Percentiles rank a stretch among this genome's conserved stretches.
phyloP scores from a whole-genome alignment of 2,329 filamentous ascomycete species.

The Claviceps humidiphila region DNA sequence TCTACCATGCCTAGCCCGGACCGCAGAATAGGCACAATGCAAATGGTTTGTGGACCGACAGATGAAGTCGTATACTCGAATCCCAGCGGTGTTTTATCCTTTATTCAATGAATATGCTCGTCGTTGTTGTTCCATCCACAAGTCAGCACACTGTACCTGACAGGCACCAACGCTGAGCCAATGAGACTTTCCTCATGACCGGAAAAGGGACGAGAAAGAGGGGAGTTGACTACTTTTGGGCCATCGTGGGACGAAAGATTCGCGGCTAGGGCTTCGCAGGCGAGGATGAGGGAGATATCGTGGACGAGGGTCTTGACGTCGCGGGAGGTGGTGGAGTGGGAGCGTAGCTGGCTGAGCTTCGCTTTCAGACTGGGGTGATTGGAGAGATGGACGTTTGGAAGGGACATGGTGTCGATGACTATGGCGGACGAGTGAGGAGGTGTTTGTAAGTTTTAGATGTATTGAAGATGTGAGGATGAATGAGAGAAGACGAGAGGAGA shows the following conservation, averaged over 20 bases:
- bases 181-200: too few relatives aligned
- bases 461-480: too few relatives aligned
- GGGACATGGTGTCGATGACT: conserved; percentile 16
- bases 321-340: conserved; percentile 50
- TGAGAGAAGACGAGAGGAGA: too few relatives aligned
- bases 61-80: conserved; percentile 57
- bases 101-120: not conserved
- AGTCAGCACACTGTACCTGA: not conserved
- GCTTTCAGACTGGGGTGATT: conserved; percentile 72
- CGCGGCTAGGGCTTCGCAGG: conserved; percentile 63
- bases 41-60: conserved; percentile 54
- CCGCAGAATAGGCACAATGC: conserved; percentile 81
- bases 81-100: conserved; percentile 70
- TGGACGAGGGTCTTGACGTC: conserved; percentile 75
- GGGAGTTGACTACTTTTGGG: conserved; percentile 44
- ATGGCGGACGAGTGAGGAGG: too few relatives aligned
- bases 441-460: too few relatives aligned
- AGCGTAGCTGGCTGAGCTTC: conserved; percentile 84
- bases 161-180: not conserved
- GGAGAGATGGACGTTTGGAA: conserved; percentile 62
- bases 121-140: not conserved
- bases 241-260: conserved; percentile 44
- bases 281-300: conserved; percentile 74
- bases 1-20: conserved; percentile 88
- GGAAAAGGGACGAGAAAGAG: not conserved